phyloP scores from a whole-genome alignment of 208 protist species.

The Crithidia mellificae region DNA sequence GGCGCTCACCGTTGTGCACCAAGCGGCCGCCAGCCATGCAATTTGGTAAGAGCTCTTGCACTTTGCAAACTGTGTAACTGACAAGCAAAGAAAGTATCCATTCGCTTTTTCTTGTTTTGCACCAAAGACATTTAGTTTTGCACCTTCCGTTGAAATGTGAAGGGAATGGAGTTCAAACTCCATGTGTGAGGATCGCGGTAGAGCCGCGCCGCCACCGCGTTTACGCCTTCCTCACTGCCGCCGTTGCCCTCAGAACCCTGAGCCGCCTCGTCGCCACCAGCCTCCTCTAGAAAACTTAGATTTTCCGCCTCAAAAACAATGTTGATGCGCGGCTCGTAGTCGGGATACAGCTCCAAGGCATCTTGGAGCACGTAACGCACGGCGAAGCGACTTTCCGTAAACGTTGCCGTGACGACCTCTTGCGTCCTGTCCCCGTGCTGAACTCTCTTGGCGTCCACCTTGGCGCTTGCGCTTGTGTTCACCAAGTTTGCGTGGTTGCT shows the following conservation, averaged over 20 bases:
- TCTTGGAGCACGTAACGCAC: slow-evolving; percentile 32
- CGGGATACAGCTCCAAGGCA: slow-evolving; percentile 30
- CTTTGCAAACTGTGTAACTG: too few species aligned
- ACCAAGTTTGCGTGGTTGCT: slow-evolving; percentile 39
- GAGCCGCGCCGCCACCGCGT: slow-evolving; percentile 20
- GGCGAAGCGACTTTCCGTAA: slow-evolving; percentile 38
- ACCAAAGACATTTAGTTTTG: not conserved
- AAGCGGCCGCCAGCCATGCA: too few species aligned
- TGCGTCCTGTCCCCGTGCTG: not conserved
- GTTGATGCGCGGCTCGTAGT: slow-evolving; percentile 27
- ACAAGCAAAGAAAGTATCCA: too few species aligned
- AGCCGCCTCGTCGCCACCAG: not conserved
- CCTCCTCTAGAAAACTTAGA: slow-evolving; percentile 29
- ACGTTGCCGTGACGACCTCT: slow-evolving; percentile 5
- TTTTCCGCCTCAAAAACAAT: slow-evolving; percentile 19
- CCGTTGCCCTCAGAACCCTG: too few species aligned
- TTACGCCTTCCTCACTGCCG: slow-evolving; percentile 2
- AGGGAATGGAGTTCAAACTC: slow-evolving; percentile 34
- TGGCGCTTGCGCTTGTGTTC: slow-evolving; percentile 25
- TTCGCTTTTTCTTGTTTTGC: too few species aligned
- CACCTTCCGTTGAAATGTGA: slow-evolving; percentile 25
- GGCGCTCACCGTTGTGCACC: too few species aligned
- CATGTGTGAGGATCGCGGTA: slow-evolving; percentile 38
- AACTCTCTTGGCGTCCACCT: slow-evolving; percentile 15
- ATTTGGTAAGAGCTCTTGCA: too few species aligned